Conservation (phyloP, 768 basidiomycete genomes). For the Candolleomyces aberdarensis region DNA sequence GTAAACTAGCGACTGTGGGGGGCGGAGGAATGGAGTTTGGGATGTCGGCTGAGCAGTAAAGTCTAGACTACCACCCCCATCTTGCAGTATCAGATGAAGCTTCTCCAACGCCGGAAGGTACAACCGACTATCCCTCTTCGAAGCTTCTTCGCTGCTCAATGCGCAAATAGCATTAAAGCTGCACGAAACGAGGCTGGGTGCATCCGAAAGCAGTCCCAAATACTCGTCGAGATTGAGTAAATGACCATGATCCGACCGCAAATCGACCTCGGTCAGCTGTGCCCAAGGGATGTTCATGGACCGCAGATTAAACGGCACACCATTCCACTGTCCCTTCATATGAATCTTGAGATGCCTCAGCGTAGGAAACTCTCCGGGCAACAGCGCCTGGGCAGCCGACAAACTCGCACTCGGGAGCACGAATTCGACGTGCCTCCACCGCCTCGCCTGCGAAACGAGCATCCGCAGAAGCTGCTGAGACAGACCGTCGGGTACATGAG, state of each 20-base stretch:
- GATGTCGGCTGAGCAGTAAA: neutral
- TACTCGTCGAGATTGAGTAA: slow-evolving; percentile 35
- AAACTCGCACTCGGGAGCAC: slow-evolving; percentile 28
- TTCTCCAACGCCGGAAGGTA: slow-evolving; percentile 28
- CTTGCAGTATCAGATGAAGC: slow-evolving; percentile 32
- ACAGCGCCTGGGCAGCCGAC: slow-evolving; percentile 18
- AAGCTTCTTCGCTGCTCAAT: slow-evolving; percentile 12
- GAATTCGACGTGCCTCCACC: slow-evolving; percentile 37
- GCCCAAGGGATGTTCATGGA: slow-evolving; percentile 33
- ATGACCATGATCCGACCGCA: slow-evolving; percentile 30
- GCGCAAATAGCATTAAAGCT: slow-evolving; percentile 30
- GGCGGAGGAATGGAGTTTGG: slow-evolving; percentile 1
- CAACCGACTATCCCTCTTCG: slow-evolving; percentile 8
- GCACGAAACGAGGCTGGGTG: slow-evolving; percentile 28
- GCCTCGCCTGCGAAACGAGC: slow-evolving; percentile 30
- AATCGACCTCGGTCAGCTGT: slow-evolving; percentile 35
- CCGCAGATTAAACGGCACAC: slow-evolving; percentile 13
- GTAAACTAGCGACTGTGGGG: slow-evolving; percentile 16
- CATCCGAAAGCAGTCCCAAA: slow-evolving; percentile 28
- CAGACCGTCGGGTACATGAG: slow-evolving; percentile 16
- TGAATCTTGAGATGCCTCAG: slow-evolving; percentile 32
- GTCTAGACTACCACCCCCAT: slow-evolving; percentile 8
- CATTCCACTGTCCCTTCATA: slow-evolving; percentile 21
- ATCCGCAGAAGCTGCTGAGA: slow-evolving; percentile 24
- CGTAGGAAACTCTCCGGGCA: slow-evolving; percentile 21